Percentiles rank a stretch among this genome's conserved stretches.
phyloP scores from a whole-genome alignment of 768 basidiomycete species.

The Xerocomellus amylosporus region DNA sequence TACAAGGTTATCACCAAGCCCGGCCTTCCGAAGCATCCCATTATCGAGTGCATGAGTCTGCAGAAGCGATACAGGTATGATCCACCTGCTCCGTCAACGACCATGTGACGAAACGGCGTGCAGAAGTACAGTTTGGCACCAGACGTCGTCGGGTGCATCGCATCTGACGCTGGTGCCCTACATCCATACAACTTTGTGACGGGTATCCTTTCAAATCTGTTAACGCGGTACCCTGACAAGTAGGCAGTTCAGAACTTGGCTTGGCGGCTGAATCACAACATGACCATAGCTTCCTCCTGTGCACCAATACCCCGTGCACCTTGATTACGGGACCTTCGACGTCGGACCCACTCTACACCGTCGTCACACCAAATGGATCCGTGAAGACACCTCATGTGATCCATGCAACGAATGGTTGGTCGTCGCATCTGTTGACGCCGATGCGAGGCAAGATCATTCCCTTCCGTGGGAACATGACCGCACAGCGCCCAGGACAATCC shows the following conservation, averaged over 20 bases:
- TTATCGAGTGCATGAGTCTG: constrained; percentile 32
- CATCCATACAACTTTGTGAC: constrained; percentile 74
- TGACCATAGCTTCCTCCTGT: constrained; percentile 51
- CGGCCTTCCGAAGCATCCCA: constrained; percentile 46
- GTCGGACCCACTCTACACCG: constrained; percentile 41
- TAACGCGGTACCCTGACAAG: constrained; percentile 46
- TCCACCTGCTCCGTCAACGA: background rate
- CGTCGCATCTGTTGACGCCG: constrained; percentile 62
- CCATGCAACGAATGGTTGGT: constrained; percentile 86
- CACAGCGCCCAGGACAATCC: constrained; percentile 52
- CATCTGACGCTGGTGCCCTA: constrained; percentile 55
- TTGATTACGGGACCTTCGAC: constrained; percentile 38
- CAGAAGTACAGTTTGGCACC: constrained; percentile 50
- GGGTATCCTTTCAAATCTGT: constrained; percentile 52
- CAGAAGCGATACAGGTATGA: constrained; percentile 33
- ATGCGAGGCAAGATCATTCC: constrained; percentile 65
- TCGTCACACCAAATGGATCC: constrained; percentile 60
- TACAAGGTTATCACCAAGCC: constrained; percentile 46
- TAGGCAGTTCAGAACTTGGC: constrained; percentile 27
- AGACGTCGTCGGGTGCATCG: constrained; percentile 48
- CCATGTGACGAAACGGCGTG: background rate
- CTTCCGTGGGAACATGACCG: constrained; percentile 58
- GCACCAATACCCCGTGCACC: constrained; percentile 61
- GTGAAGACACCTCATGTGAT: constrained; percentile 62
- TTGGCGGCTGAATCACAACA: background rate